These are phyloP conservation scores for Grigorovia transvaalensis DNA, from an alignment of 805 yeast species.

Conservation along the genomic window DNA sequence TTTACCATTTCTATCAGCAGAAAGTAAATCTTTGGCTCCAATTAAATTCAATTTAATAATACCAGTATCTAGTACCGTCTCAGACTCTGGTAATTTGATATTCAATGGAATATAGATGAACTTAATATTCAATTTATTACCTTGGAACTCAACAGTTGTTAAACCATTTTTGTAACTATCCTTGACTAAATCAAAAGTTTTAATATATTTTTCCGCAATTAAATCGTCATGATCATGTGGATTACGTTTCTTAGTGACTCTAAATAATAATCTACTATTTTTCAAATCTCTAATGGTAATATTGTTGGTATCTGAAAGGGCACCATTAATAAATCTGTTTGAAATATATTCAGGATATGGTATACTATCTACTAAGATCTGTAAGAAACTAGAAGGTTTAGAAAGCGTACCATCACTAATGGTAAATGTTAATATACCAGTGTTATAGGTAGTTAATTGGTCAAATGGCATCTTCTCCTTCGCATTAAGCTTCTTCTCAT, in stretches of 20 bases:
- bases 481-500: conserved; percentile 17
- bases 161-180: conserved; percentile 38
- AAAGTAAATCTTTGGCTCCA: conserved; percentile 41
- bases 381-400: conserved; percentile 42
- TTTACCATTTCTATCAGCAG: conserved; percentile 65
- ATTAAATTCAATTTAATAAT: conserved; percentile 44
- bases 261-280: conserved; percentile 45
- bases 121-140: conserved; percentile 36
- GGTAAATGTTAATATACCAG: conserved; percentile 54
- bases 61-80: conserved; percentile 63
- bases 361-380: conserved; percentile 55
- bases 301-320: conserved; percentile 42
- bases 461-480: conserved; percentile 42
- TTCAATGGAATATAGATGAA: conserved; percentile 54
- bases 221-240: conserved; percentile 41
- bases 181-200: conserved; percentile 45
- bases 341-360: conserved; percentile 49
- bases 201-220: conserved; percentile 37
- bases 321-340: conserved; percentile 34
- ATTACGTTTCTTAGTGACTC: conserved; percentile 44
- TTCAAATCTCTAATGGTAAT: conserved; percentile 63
- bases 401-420: conserved; percentile 40
- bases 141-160: conserved; percentile 34
- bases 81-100: conserved; percentile 43
- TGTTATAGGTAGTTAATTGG: conserved; percentile 39